These are phyloP conservation scores for Ogataea haglerorum DNA, from an alignment of 805 yeast genomes.

Conservation along the genomic window DNA sequence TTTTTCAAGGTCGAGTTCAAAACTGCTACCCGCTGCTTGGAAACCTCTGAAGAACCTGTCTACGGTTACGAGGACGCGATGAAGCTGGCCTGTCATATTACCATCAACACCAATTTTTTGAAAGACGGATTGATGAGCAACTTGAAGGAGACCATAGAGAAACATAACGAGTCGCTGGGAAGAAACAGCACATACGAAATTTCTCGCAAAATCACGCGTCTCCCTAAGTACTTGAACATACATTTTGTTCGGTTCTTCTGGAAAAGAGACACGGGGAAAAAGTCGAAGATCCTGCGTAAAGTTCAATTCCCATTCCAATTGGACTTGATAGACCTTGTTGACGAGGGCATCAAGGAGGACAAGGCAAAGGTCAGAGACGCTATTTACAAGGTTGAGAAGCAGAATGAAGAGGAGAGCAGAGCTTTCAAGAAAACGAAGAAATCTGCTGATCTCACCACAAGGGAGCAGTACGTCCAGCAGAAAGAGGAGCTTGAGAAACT, in stretches of 20 bases:
- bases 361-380: slow-evolving; percentile 74
- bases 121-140: slow-evolving; percentile 79
- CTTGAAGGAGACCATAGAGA: slow-evolving; percentile 72
- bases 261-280: slow-evolving; percentile 87
- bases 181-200: slow-evolving; percentile 70
- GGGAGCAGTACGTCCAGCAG: slow-evolving; percentile 55
- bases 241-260: slow-evolving; percentile 95
- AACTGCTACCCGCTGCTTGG: slow-evolving; percentile 58
- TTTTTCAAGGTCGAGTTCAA: slow-evolving; percentile 65
- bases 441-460: slow-evolving; percentile 40
- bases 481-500: slow-evolving; percentile 46
- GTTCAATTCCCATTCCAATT: slow-evolving; percentile 93
- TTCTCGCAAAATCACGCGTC: slow-evolving; percentile 56
- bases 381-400: slow-evolving; percentile 71
- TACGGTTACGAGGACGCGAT: slow-evolving; percentile 53
- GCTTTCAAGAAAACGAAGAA: slow-evolving; percentile 63
- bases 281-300: slow-evolving; percentile 89
- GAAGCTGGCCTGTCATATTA: slow-evolving; percentile 87
- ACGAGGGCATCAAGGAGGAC: slow-evolving; percentile 65
- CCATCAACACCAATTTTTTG: slow-evolving; percentile 78
- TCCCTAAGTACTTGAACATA: slow-evolving; percentile 85
- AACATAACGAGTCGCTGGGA: slow-evolving; percentile 66
- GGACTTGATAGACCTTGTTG: slow-evolving; percentile 82
- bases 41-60: slow-evolving; percentile 42
- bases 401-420: slow-evolving; percentile 65